phyloP scores from a whole-genome alignment of 2,329 filamentous ascomycete species.

The Aureobasidium sp. region DNA sequence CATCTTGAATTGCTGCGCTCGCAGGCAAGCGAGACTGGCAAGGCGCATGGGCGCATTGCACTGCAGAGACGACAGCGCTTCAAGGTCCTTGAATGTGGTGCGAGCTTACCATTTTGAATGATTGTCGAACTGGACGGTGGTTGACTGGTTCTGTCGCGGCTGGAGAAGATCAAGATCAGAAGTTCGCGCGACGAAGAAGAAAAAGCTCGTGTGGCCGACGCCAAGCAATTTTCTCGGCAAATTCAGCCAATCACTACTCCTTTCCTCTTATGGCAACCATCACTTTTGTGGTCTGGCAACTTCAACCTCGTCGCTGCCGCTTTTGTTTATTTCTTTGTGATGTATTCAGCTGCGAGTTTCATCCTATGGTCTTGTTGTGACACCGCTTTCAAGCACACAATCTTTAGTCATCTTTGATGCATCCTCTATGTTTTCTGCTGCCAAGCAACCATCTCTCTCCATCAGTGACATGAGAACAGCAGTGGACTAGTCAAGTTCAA shows the following conservation, averaged over 20 bases:
- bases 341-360: too few species aligned
- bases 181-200: conserved; percentile 4
- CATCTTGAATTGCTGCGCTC: conserved; percentile 13
- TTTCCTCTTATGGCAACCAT: background rate
- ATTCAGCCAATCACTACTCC: conserved; percentile 2
- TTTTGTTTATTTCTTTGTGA: background rate
- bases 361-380: background rate
- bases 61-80: conserved; percentile 8
- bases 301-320: background rate
- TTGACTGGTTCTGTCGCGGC: conserved; percentile 15
- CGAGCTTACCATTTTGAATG: conserved; percentile 18
- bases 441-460: background rate
- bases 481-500: background rate
- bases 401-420: background rate
- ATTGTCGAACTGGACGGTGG: conserved; percentile 13
- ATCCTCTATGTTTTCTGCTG: background rate
- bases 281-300: too few species aligned
- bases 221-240: background rate
- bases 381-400: background rate
- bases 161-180: conserved; percentile 1
- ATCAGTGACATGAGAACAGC: background rate
- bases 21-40: conserved; percentile 12
- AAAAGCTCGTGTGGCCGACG: conserved; percentile 3
- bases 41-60: conserved; percentile 13
- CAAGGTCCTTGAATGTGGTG: conserved; percentile 3